Conservation (phyloP, 75 land plant species). For the Isoetes taiwanensis region DNA sequence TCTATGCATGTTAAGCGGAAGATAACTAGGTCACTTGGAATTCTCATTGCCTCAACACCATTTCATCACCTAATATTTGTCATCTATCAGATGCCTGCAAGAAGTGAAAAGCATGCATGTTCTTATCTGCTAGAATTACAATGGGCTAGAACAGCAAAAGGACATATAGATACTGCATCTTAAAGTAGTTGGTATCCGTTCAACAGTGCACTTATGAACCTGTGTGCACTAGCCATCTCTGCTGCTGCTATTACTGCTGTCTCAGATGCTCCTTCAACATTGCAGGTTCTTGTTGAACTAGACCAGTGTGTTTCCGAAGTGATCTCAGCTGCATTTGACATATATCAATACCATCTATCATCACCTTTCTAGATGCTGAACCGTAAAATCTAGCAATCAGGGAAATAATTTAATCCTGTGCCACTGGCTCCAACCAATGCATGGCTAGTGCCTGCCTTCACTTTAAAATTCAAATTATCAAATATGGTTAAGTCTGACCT, state of each 20-base stretch:
- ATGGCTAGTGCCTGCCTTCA: conserved; percentile 8
- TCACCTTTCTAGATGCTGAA: conserved; percentile 7
- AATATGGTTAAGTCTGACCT: conserved; percentile 13
- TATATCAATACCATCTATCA: conserved; percentile 14
- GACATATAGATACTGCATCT: no score
- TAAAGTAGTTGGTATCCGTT: no score
- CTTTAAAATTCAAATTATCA: conserved; percentile 8
- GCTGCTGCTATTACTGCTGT: conserved; percentile 19
- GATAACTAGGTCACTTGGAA: no score
- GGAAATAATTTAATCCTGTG: conserved; percentile 9
- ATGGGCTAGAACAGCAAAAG: no score
- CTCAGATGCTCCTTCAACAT: conserved; percentile 15
- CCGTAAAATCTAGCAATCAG: conserved; percentile 16
- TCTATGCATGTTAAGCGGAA: no score
- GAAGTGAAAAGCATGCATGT: no score
- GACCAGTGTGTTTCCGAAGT: conserved; percentile 9
- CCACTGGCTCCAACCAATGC: conserved; percentile 20
- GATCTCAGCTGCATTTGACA: conserved; percentile 5
- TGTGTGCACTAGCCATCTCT: conserved; percentile 15
- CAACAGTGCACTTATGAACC: no score
- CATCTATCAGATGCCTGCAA: no score
- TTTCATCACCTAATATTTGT: no score
- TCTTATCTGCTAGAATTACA: no score
- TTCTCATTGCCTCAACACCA: no score
- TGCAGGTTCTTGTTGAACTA: conserved; percentile 21